phyloP scores from a whole-genome alignment of 371 early-diverging fungal genomes.

The Rhizopus delemar region DNA sequence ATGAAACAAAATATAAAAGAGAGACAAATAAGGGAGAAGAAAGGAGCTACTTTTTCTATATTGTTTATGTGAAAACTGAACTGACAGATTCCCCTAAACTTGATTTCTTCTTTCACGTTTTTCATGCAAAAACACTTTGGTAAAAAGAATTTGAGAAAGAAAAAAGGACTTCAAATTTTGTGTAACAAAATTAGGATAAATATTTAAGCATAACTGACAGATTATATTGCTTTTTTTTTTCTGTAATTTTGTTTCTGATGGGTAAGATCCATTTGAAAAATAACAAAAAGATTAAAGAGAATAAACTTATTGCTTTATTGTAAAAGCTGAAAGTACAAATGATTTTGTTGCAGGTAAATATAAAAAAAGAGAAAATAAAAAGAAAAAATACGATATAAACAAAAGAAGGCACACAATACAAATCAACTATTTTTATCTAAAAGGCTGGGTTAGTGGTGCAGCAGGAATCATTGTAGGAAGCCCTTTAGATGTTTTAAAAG shows the following conservation, averaged over 20 bases:
- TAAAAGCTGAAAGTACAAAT: not conserved
- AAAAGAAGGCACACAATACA: slow-evolving; percentile 34
- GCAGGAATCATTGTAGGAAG: slow-evolving; percentile 70
- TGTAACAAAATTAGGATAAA: not conserved
- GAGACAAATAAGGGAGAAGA: too few species aligned
- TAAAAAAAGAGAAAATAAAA: too few species aligned
- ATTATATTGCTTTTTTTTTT: not conserved
- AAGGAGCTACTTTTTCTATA: too few species aligned
- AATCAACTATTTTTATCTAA: too few species aligned
- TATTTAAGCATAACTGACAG: not conserved
- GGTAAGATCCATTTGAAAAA: slow-evolving; percentile 24
- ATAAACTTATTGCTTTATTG: not conserved
- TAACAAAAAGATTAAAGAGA: not conserved
- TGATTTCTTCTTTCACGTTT: too few species aligned
- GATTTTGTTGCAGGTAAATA: not conserved
- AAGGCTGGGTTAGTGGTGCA: slow-evolving; percentile 70
- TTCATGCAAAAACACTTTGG: too few species aligned
- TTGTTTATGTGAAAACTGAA: too few species aligned
- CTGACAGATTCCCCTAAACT: too few species aligned
- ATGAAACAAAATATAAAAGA: too few species aligned
- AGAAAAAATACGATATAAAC: slow-evolving; percentile 37
- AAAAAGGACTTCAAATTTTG: too few species aligned
- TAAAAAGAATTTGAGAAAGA: too few species aligned
- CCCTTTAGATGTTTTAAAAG: slow-evolving; percentile 70
- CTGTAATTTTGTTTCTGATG: too few species aligned